phyloP scores from a whole-genome alignment of 2,329 filamentous ascomycete species.

The Aspergillus neoniger region DNA sequence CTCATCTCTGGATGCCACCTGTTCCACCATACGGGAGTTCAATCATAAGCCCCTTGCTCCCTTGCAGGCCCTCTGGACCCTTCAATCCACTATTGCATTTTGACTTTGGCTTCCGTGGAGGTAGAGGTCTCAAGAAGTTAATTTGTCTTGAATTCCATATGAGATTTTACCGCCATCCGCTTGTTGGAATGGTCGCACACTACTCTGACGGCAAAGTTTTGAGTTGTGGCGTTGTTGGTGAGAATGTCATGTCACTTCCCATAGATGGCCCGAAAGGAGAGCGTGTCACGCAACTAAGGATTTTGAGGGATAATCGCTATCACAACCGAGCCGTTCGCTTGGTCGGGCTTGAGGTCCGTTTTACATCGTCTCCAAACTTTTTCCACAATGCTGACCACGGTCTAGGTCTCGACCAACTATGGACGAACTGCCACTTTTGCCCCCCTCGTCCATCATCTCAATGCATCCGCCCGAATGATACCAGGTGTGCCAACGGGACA shows the following conservation, averaged over 20 bases:
- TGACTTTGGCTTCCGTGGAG: slow-evolving; percentile 15
- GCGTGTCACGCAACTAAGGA: slow-evolving; percentile 8
- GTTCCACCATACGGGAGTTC: not conserved
- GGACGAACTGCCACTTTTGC: slow-evolving; percentile 9
- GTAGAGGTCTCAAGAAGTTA: slow-evolving; percentile 6
- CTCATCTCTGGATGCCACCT: slow-evolving; percentile 9
- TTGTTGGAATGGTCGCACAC: slow-evolving; percentile 9
- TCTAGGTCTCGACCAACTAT: slow-evolving; percentile 14
- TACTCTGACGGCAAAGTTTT: slow-evolving; percentile 5
- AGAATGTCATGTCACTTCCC: slow-evolving; percentile 9
- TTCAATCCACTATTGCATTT: slow-evolving; percentile 16
- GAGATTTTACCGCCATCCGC: not conserved
- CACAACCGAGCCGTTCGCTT: not conserved
- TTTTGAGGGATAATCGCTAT: slow-evolving; percentile 1
- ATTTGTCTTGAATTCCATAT: slow-evolving; percentile 13
- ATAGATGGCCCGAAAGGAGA: slow-evolving; percentile 11
- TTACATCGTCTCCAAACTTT: not conserved
- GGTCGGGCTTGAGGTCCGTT: slow-evolving; percentile 10
- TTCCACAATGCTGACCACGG: slow-evolving; percentile 5
- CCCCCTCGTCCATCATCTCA: slow-evolving; percentile 6
- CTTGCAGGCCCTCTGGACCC: not conserved
- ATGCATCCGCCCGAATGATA: not conserved
- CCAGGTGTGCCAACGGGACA: slow-evolving; percentile 2
- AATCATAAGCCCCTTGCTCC: not conserved
- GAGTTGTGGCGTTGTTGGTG: slow-evolving; percentile 8